phyloP scores from a whole-genome alignment of 345 rosid genomes.

The Lenwebbia sp. region DNA sequence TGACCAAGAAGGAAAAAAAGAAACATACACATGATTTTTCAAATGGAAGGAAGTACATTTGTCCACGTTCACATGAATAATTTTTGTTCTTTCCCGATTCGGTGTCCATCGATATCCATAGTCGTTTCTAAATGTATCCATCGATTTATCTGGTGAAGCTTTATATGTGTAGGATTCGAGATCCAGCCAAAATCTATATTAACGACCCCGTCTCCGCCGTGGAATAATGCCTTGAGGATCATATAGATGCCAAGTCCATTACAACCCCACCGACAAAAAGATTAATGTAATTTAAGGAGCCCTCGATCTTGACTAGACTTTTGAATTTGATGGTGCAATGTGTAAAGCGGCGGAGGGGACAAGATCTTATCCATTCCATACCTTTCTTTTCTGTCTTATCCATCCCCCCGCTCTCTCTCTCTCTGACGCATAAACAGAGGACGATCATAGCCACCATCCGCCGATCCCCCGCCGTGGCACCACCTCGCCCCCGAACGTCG shows the following conservation, averaged over 20 bases:
- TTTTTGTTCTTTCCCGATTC: neutral
- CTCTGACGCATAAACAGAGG: too few relatives aligned
- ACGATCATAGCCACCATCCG: too few relatives aligned
- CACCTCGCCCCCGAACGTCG: too few relatives aligned
- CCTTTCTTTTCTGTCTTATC: too few relatives aligned
- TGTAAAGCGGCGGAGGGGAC: neutral
- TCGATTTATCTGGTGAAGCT: neutral
- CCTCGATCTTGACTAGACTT: neutral
- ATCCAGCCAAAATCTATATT: neutral
- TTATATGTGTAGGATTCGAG: neutral
- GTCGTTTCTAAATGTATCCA: neutral
- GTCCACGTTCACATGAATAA: too few relatives aligned
- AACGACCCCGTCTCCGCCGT: neutral
- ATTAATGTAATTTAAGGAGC: neutral
- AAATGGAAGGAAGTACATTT: too few relatives aligned
- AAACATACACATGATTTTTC: fast-evolving
- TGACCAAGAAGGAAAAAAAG: too few relatives aligned
- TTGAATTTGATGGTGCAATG: neutral
- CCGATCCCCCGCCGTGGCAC: too few relatives aligned
- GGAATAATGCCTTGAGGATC: neutral
- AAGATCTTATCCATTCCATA: neutral
- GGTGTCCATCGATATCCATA: fast-evolving
- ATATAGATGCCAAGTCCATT: neutral
- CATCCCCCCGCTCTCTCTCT: too few relatives aligned
- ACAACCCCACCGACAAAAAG: neutral